A percentile compares a stretch with the other conserved stretches of the same genome.
phyloP scores from a whole-genome alignment of 352 stramenopile species.

The Phytophthora megakarya region DNA sequence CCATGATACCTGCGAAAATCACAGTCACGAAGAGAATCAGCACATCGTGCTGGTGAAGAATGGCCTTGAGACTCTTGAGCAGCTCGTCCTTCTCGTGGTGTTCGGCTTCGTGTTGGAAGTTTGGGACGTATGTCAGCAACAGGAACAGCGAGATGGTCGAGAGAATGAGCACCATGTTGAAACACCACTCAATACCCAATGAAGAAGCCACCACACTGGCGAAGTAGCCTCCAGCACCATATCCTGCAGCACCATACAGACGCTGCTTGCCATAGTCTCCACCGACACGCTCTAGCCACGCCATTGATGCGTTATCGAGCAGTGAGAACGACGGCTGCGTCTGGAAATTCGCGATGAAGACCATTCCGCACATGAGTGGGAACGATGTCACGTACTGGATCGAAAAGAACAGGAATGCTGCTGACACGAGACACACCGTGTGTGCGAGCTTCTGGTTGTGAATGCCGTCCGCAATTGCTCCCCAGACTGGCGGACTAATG shows the following conservation, averaged over 20 bases:
- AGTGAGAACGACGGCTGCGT: constrained; percentile 47
- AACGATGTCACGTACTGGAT: constrained; percentile 53
- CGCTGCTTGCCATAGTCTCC: constrained; percentile 59
- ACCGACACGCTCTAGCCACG: constrained; percentile 41
- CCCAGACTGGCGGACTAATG: constrained; percentile 48
- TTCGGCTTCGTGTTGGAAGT: constrained; percentile 40
- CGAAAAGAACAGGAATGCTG: constrained; percentile 50
- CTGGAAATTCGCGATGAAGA: constrained; percentile 58
- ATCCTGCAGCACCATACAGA: constrained; percentile 50
- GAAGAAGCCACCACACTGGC: constrained; percentile 47
- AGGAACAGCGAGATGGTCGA: constrained; percentile 42
- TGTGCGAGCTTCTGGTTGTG: constrained; percentile 51
- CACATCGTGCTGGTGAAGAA: constrained; percentile 39
- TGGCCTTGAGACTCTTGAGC: constrained; percentile 33
- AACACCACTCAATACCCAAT: constrained; percentile 47
- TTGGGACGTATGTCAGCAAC: constrained; percentile 43
- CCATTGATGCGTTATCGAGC: constrained; percentile 47
- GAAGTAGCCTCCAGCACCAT: constrained; percentile 47
- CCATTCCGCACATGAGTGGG: constrained; percentile 45
- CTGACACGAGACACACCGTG: constrained; percentile 47
- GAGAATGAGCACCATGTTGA: constrained; percentile 55
- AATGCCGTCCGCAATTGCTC: constrained; percentile 44
- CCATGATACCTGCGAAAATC: constrained; percentile 40
- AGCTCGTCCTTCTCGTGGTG: constrained; percentile 41
- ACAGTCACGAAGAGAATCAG: constrained; percentile 44